Evolutionary conservation across 768 basidiomycete genomes (phyloP).

Genomic region (Symmetrospora coprosmae): DNA sequence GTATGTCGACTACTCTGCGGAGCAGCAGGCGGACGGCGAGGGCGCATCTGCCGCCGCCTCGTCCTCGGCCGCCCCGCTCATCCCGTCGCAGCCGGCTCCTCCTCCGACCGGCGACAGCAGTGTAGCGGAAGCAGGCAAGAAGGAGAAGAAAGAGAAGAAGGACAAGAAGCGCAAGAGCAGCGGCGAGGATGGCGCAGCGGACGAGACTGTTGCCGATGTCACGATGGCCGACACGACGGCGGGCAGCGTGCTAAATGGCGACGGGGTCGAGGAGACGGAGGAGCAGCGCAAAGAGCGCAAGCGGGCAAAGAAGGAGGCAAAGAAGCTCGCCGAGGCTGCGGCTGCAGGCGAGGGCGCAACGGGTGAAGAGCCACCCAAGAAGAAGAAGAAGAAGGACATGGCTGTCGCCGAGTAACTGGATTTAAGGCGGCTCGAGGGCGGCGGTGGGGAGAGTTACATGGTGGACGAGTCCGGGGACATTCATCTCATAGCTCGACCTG

Average conservation of each 20-base stretch:
- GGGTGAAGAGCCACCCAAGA: constrained; percentile 39
- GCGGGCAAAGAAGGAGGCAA: constrained; percentile 39
- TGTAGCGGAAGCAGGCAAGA: constrained; percentile 33
- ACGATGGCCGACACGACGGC: constrained; percentile 2
- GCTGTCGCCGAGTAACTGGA: too few species aligned
- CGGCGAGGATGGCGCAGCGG: constrained; percentile 38
- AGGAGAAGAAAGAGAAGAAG: constrained; percentile 38
- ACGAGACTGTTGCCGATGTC: constrained; percentile 5
- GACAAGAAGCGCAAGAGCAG: constrained; percentile 75
- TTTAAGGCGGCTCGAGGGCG: too few species aligned
- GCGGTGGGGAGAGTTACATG: too few species aligned
- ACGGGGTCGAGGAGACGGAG: constrained; percentile 23
- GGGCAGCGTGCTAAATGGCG: not conserved
- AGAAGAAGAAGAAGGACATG: constrained; percentile 42
- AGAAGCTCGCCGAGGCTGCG: constrained; percentile 43
- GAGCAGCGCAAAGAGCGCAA: constrained; percentile 34
- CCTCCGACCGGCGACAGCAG: constrained; percentile 32
- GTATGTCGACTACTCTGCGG: constrained; percentile 65
- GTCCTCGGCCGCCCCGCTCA: not conserved
- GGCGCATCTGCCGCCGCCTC: constrained; percentile 21
- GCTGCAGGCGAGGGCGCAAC: constrained; percentile 42
- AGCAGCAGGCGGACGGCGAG: constrained; percentile 27
- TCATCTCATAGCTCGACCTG: too few species aligned
- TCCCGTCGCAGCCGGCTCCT: constrained; percentile 28
- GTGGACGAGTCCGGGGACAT: too few species aligned